Base-by-base conservation (phyloP, 2,329 filamentous ascomycete genomes). In the Atkinsonella texensis region DNA sequence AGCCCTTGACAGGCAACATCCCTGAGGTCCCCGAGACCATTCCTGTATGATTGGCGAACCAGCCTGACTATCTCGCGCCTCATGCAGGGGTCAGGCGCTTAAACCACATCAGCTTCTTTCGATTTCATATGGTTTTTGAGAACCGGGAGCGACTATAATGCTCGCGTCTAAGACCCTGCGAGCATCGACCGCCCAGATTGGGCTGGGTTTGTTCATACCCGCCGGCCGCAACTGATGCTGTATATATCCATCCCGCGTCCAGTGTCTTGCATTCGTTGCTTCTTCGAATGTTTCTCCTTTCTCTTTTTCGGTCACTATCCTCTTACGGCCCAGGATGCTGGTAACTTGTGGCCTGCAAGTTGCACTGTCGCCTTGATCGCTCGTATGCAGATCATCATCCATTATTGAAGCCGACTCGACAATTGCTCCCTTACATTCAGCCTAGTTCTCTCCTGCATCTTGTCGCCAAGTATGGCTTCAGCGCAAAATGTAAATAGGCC, bases 31-130 rank as follows among this genome's bases (percentile, higher is more conserved):
- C 7, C n/a, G n/a, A n/a, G n/a, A n/a, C n/a, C n/a, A n/a, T n/a
- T 57, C 56, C 53, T 53, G 56, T 57, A 56, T 63, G 62, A 63
- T 65, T 65, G 62, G 61, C 49, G 55, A 47, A n/a, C 40, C 18
- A 35, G 18, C 31, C 38, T 45, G 31, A 43, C 39, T 7, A n/a
- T 33, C 39, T 43, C 40, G 31, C 50, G 50, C 50, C 50, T 48
- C 43, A 23, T 20, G 20, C 53, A 33, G 43, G 55, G 53, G 53
- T 44, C 57, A 57, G 62, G 61, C 62, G 62, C 62, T 62, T 64
- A 57, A 48, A 48, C 44, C 48, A 45, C 39, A 20, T 41, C 40
- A 17, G 51, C 38, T 48, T 45, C 50, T 13, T 17, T 48, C 38
- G 35, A 28, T 35, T n/a, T 44, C 13, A 17, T 49, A 18, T n/a